Percentiles rank a stretch among this genome's conserved stretches.
These are phyloP conservation scores for Lipomyces yamanashiensis DNA, from an alignment of 805 yeast genomes.

Conservation along the genomic window DNA sequence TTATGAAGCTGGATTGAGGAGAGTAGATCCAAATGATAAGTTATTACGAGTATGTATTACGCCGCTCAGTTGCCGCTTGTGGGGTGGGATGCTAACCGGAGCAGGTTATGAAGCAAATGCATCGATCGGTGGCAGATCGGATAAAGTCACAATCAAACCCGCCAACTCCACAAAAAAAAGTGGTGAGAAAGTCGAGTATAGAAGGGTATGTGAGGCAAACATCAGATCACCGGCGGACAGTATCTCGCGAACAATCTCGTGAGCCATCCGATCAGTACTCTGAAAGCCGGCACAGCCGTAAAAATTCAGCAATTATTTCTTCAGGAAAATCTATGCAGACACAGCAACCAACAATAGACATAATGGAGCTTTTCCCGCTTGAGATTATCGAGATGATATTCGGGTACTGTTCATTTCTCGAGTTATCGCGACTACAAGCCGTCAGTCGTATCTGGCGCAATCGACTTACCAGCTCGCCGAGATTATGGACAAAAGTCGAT, in stretches of 20 bases:
- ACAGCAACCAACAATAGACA: neutral
- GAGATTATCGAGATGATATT: slow-evolving; percentile 20
- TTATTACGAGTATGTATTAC: neutral
- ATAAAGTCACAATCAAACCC: neutral
- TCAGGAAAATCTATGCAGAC: neutral
- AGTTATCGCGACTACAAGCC: slow-evolving; percentile 5
- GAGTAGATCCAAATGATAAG: slow-evolving; percentile 1
- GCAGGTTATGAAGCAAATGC: slow-evolving; percentile 8
- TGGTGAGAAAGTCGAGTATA: no score
- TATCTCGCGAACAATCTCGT: no score
- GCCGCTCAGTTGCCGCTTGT: no score
- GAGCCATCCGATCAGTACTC: neutral
- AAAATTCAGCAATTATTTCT: neutral
- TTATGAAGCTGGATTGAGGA: slow-evolving; percentile 11
- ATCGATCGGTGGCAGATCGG: neutral
- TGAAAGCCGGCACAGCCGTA: neutral
- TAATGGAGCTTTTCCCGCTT: slow-evolving; percentile 13
- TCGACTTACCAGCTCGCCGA: neutral
- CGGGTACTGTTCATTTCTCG: slow-evolving; percentile 6
- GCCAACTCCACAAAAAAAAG: no score
- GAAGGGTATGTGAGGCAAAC: no score
- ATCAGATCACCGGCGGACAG: no score
- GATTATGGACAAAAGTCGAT: slow-evolving; percentile 21
- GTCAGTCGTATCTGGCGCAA: slow-evolving; percentile 19
- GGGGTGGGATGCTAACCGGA: no score